phyloP scores from a whole-genome alignment of 2,329 filamentous ascomycete species.

The Orbilia oligospora region DNA sequence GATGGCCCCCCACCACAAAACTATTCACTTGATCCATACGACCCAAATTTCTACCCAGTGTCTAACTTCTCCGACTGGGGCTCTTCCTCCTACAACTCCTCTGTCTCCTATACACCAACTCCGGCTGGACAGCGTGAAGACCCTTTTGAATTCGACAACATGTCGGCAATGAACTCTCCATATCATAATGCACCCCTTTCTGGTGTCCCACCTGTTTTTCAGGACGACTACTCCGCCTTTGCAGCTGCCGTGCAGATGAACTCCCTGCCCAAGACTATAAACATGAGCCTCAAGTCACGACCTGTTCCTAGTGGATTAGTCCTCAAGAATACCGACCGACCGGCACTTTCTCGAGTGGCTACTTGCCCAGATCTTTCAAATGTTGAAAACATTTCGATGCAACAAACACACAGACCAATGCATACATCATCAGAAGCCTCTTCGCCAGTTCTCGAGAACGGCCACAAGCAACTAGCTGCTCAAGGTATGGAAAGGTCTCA shows the following conservation, averaged over 20 bases:
- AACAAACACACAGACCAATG: conserved; percentile 44
- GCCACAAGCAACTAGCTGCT: conserved; percentile 27
- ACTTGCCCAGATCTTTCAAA: conserved; percentile 55
- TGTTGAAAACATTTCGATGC: conserved; percentile 42
- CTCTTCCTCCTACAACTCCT: conserved; percentile 61
- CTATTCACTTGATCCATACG: conserved; percentile 50
- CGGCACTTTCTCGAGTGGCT: conserved; percentile 43
- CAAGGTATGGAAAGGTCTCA: conserved; percentile 54
- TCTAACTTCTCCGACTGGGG: conserved; percentile 64
- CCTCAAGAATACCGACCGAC: conserved; percentile 53
- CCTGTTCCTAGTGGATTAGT: conserved; percentile 49
- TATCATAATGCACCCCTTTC: conserved; percentile 55
- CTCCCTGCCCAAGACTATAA: conserved; percentile 61
- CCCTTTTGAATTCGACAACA: conserved; percentile 63
- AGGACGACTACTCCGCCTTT: conserved; percentile 63
- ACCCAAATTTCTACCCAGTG: conserved; percentile 62
- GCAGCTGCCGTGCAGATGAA: conserved; percentile 64
- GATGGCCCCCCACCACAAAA: conserved; percentile 58
- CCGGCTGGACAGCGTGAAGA: conserved; percentile 63
- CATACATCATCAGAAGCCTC: conserved; percentile 53
- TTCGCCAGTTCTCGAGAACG: conserved; percentile 40
- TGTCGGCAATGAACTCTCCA: conserved; percentile 46
- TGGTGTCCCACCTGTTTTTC: conserved; percentile 58
- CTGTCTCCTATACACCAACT: conserved; percentile 62
- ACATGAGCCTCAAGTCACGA: conserved; percentile 52